These are phyloP conservation scores for Alternaria arborescens DNA, from an alignment of 2,329 filamentous ascomycete species.

Conservation along the genomic window DNA sequence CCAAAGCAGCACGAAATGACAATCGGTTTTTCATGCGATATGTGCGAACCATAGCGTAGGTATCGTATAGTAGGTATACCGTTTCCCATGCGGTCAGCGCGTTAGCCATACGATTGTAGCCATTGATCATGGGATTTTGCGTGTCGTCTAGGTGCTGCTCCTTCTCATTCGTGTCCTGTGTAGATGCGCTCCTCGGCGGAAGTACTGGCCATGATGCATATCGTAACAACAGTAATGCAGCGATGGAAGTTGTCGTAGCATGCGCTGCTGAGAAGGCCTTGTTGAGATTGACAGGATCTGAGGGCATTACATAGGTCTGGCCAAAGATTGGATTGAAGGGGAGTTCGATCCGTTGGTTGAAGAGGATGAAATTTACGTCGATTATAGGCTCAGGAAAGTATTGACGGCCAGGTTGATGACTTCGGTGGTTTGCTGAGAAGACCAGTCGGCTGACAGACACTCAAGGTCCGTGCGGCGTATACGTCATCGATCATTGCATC, in stretches of 20 bases:
- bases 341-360: too few species aligned
- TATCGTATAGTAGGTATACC: slow-evolving; percentile 1
- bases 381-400: too few species aligned
- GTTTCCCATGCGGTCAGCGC: slow-evolving; percentile 1
- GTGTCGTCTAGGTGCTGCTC: neutral
- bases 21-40: neutral
- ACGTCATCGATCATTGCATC: too few species aligned
- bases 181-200: neutral
- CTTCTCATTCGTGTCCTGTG: neutral
- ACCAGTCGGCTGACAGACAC: too few species aligned
- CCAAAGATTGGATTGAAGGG: too few species aligned
- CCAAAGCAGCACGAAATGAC: neutral
- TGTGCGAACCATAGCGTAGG: neutral
- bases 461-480: too few species aligned
- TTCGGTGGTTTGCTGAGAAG: too few species aligned
- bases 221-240: neutral
- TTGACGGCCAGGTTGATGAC: too few species aligned
- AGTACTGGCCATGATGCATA: neutral
- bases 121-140: neutral
- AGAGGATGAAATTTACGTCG: too few species aligned
- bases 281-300: neutral
- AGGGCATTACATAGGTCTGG: neutral
- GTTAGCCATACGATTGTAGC: neutral
- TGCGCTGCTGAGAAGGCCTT: slow-evolving; percentile 1
- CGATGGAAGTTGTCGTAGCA: neutral